phyloP scores from a whole-genome alignment of 306 rosid genomes.

The Luffa aegyptiaca region DNA sequence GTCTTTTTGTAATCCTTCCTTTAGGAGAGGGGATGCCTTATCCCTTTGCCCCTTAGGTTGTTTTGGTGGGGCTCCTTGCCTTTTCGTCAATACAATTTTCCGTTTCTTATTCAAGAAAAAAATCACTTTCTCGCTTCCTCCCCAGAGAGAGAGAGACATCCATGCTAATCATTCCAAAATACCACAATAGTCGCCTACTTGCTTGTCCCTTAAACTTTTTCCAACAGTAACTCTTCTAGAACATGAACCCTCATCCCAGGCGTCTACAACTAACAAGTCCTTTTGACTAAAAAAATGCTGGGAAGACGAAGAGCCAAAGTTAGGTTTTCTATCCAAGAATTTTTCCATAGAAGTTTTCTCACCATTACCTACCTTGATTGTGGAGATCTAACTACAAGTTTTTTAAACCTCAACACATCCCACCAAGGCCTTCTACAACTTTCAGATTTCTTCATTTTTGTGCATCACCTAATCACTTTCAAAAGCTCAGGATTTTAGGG shows the following conservation, averaged over 20 bases:
- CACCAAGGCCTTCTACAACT: not conserved
- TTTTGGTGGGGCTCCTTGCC: too few relatives aligned
- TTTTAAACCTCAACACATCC: not conserved
- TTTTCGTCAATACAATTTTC: too few relatives aligned
- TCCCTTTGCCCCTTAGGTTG: too few relatives aligned
- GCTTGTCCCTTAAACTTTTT: not conserved
- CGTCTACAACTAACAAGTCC: not conserved
- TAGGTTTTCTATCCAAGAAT: not conserved
- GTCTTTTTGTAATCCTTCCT: too few relatives aligned
- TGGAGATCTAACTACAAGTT: not conserved
- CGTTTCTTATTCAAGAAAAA: too few relatives aligned
- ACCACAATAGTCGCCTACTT: not conserved
- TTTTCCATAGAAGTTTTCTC: not conserved
- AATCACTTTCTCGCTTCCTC: not conserved
- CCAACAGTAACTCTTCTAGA: not conserved
- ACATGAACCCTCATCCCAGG: not conserved
- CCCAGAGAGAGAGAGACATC: not conserved
- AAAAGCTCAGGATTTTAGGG: too few relatives aligned
- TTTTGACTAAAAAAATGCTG: not conserved
- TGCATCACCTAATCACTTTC: not conserved
- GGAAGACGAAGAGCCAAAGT: not conserved
- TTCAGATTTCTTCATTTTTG: not conserved
- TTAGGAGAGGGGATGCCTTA: too few relatives aligned
- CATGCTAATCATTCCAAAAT: not conserved
- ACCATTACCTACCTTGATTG: not conserved